phyloP scores from a whole-genome alignment of 2,329 filamentous ascomycete genomes.

The Dothistroma septosporum region DNA sequence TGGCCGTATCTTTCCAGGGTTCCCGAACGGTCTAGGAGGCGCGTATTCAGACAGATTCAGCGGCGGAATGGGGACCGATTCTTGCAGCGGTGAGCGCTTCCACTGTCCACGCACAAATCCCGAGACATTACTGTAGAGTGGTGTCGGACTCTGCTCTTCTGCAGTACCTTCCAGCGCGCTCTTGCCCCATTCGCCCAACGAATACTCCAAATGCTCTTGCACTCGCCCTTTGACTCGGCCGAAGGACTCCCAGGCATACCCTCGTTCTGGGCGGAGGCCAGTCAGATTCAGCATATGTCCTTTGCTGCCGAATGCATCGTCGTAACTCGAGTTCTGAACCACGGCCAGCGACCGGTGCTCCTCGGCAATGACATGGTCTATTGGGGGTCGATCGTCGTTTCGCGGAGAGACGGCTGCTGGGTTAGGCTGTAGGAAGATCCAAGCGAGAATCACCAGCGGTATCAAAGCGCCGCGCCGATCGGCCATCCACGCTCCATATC shows the following conservation, averaged over 20 bases:
- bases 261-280: slow-evolving; percentile 69
- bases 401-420: slow-evolving; percentile 32
- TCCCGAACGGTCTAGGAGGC: slow-evolving; percentile 63
- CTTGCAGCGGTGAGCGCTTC: slow-evolving; percentile 56
- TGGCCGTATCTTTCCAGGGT: slow-evolving; percentile 40
- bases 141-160: slow-evolving; percentile 42
- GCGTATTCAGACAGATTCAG: slow-evolving; percentile 54
- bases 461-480: slow-evolving; percentile 45
- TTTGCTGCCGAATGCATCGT: slow-evolving; percentile 44
- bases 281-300: slow-evolving; percentile 55
- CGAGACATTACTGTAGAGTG: slow-evolving; percentile 74
- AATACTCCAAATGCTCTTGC: slow-evolving; percentile 49
- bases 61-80: slow-evolving; percentile 42
- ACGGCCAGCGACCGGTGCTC: slow-evolving; percentile 50
- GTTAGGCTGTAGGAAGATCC: slow-evolving; percentile 51
- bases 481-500: slow-evolving; percentile 32
- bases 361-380: slow-evolving; percentile 48
- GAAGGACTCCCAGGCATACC: slow-evolving; percentile 74
- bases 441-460: slow-evolving; percentile 49
- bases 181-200: slow-evolving; percentile 36
- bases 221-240: slow-evolving; percentile 62
- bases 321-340: slow-evolving; percentile 50
- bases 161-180: slow-evolving; percentile 36
- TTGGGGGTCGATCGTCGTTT: slow-evolving; percentile 41
- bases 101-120: slow-evolving; percentile 74